Evolutionary conservation across 2,329 filamentous ascomycete species (phyloP).

Genomic region (Colletotrichum sp.): DNA sequence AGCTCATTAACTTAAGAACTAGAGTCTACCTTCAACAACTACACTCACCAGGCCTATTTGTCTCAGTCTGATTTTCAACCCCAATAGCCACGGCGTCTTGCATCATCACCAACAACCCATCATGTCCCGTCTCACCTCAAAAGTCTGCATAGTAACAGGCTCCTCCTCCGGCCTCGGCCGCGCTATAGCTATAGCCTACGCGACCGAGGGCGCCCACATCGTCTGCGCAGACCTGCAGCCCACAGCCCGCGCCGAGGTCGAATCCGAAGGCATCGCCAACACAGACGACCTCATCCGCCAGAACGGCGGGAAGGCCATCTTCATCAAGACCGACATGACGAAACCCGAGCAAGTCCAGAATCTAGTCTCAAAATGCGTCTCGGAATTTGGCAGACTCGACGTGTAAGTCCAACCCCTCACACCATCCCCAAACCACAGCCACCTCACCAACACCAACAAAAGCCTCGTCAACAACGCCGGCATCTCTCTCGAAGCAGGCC

Average conservation of each 20-base stretch:
- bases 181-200: constrained; percentile 41
- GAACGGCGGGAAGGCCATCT: background rate
- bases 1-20: background rate
- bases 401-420: background rate
- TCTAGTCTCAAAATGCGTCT: background rate
- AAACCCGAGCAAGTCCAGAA: background rate
- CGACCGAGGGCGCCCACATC: background rate
- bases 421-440: background rate
- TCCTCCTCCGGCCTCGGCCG: constrained; percentile 50
- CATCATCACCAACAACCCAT: background rate
- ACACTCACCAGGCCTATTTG: background rate
- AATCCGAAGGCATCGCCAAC: background rate
- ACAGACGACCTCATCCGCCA: background rate
- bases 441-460: constrained; percentile 42
- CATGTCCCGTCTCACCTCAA: background rate
- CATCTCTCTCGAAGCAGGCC: constrained; percentile 41
- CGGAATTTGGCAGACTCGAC: background rate
- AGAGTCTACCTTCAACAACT: accelerated
- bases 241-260: background rate
- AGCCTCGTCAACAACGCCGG: constrained; percentile 52
- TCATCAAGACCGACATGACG: background rate
- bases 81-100: accelerated
- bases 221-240: background rate
- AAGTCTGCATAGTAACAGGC: constrained; percentile 44
- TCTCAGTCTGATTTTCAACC: accelerated